Conservation (phyloP, 495 filamentous ascomycete species). For the Hypomontagnella monticulosa region DNA sequence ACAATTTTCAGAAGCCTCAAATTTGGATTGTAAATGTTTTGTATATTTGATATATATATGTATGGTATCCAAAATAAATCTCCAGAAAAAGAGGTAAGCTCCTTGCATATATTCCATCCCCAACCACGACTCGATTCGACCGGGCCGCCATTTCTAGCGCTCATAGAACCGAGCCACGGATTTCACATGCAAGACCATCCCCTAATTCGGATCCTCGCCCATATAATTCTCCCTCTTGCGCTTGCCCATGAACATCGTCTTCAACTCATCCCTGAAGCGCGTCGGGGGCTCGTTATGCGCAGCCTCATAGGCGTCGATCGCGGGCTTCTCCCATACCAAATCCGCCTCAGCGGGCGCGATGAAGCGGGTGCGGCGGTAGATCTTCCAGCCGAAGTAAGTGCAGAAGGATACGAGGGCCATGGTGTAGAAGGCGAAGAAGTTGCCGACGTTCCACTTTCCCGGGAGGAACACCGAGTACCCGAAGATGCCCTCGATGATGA, state of each 20-base stretch:
- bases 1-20: too few species aligned
- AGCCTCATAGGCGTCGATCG: constrained; percentile 73
- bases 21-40: not conserved
- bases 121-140: not conserved
- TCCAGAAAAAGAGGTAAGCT: too few species aligned
- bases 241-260: constrained; percentile 25
- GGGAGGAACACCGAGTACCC: constrained; percentile 65
- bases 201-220: constrained; percentile 41
- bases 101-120: too few species aligned
- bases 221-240: constrained; percentile 36
- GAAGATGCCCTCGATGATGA: constrained; percentile 58
- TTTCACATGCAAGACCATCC: not conserved
- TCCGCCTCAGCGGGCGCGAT: constrained; percentile 61
- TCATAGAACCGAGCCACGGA: not conserved
- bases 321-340: constrained; percentile 65
- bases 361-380: constrained; percentile 63
- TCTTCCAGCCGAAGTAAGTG: constrained; percentile 67
- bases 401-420: constrained; percentile 66
- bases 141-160: not conserved
- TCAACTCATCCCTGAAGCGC: constrained; percentile 44
- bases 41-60: not conserved
- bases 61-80: not conserved
- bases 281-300: constrained; percentile 35
- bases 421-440: constrained; percentile 69
- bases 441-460: constrained; percentile 54